A percentile compares a stretch with the other conserved stretches of the same genome.
phyloP scores from a whole-genome alignment of 129 eudicot genomes.

The Sambucus nigra region DNA sequence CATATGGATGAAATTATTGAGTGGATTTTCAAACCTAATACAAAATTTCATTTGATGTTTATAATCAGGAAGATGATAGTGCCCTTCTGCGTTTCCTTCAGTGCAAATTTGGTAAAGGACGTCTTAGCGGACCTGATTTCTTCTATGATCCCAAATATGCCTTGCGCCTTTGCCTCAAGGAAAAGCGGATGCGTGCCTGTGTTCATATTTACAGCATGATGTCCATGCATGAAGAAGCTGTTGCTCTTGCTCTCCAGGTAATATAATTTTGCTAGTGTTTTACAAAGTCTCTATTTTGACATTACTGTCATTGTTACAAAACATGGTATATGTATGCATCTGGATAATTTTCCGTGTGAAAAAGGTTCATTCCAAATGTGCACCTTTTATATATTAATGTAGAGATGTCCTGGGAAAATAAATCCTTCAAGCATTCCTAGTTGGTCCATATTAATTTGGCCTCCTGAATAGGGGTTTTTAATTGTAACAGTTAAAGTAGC shows the following conservation, averaged over 20 bases:
- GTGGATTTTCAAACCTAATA: neutral
- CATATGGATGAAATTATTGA: neutral
- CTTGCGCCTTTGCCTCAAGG: constrained; percentile 82
- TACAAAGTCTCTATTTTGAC: too few species aligned
- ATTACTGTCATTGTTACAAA: too few species aligned
- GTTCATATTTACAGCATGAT: constrained; percentile 98
- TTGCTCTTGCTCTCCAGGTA: constrained; percentile 98
- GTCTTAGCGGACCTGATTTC: constrained; percentile 65
- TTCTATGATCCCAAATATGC: constrained; percentile 98
- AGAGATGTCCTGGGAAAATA: neutral
- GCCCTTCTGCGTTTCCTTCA: constrained; percentile 89
- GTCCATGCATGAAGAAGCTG: constrained; percentile 99
- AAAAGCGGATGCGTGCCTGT: constrained; percentile 93
- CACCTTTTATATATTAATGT: too few species aligned
- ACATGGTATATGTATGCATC: too few species aligned
- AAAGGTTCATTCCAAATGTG: too few species aligned
- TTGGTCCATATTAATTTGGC: neutral
- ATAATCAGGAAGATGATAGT: constrained; percentile 79
- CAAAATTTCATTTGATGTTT: neutral
- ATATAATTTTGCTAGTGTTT: neutral
- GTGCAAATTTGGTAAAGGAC: constrained; percentile 87
- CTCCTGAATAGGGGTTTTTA: too few species aligned
- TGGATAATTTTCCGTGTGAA: too few species aligned
- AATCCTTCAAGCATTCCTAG: too few species aligned
- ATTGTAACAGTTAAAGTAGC: neutral